Evolutionary conservation across 768 basidiomycete genomes (phyloP).

Genomic region (Amanita pseudoporphyria): DNA sequence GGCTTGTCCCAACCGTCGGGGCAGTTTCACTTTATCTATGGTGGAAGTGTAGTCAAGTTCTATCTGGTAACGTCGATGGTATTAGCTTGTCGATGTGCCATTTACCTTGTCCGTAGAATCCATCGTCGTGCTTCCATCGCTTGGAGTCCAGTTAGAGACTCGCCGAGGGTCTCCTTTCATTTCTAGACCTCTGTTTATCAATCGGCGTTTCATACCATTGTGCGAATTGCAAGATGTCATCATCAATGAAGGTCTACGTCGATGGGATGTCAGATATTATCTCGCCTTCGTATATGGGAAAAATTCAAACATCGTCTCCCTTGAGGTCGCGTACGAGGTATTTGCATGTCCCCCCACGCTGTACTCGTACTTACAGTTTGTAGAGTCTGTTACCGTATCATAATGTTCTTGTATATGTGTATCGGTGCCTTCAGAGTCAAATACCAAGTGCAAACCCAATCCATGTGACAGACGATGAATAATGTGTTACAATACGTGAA

Average conservation of each 20-base stretch:
- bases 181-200: conserved; percentile 23
- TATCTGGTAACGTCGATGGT: conserved; percentile 2
- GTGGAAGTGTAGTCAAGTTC: conserved; percentile 4
- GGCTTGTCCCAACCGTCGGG: not conserved
- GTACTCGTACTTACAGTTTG: not conserved
- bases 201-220: conserved; percentile 52
- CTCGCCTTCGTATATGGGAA: conserved; percentile 37
- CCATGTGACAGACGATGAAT: not conserved
- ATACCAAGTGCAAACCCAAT: conserved; percentile 3
- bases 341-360: conserved; percentile 9
- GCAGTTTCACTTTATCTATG: not conserved
- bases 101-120: conserved; percentile 40
- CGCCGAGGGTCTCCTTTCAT: conserved; percentile 42
- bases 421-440: conserved; percentile 41
- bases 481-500: not conserved
- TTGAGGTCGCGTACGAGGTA: conserved; percentile 59
- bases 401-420: conserved; percentile 48
- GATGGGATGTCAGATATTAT: conserved; percentile 70
- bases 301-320: conserved; percentile 16
- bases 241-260: conserved; percentile 62
- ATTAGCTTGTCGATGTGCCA: conserved; percentile 5
- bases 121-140: conserved; percentile 50
- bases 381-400: conserved; percentile 62
- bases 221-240: conserved; percentile 46
- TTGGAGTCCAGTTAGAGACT: conserved; percentile 71